A percentile compares a stretch with the other conserved stretches of the same genome.
Conservation (phyloP, 306 rosid species). For the Lathyrus oleraceus region DNA sequence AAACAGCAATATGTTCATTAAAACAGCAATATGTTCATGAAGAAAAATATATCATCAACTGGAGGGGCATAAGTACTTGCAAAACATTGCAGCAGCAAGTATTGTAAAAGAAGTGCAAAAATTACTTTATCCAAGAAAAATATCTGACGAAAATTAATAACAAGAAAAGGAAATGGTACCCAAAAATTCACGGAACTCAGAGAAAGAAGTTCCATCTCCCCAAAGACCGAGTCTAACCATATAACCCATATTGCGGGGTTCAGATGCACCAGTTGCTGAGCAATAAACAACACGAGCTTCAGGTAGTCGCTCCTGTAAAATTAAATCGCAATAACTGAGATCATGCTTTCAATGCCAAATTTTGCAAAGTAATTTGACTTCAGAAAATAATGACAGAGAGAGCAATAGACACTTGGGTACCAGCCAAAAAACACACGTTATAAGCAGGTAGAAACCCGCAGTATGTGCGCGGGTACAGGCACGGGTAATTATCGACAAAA, state of each 20-base stretch:
- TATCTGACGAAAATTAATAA: not conserved
- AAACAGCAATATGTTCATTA: conserved; percentile 10
- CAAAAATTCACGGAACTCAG: conserved; percentile 85
- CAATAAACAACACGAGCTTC: conserved; percentile 92
- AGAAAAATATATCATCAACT: conserved; percentile 23
- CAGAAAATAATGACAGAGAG: not conserved
- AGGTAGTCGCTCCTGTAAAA: conserved; percentile 76
- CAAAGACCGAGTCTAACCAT: conserved; percentile 99
- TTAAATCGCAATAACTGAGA: conserved; percentile 32
- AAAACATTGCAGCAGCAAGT: conserved; percentile 24
- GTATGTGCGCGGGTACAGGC: not conserved
- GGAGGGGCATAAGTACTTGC: conserved; percentile 1
- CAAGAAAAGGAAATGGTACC: conserved; percentile 42
- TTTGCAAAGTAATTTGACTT: conserved; percentile 25
- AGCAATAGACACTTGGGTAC: not conserved
- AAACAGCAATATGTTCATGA: conserved; percentile 13
- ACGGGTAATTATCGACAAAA: not conserved
- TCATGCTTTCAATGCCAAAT: conserved; percentile 20
- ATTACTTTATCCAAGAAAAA: not conserved
- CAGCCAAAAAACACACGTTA: not conserved
- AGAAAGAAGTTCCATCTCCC: conserved; percentile 90
- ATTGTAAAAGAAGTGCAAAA: not conserved
- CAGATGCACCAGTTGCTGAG: conserved; percentile 98
- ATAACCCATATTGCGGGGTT: conserved; percentile 99
- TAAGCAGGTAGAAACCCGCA: not conserved